phyloP scores from a whole-genome alignment of 1,284 basidiomycete genomes.

The Ustilago crameri region DNA sequence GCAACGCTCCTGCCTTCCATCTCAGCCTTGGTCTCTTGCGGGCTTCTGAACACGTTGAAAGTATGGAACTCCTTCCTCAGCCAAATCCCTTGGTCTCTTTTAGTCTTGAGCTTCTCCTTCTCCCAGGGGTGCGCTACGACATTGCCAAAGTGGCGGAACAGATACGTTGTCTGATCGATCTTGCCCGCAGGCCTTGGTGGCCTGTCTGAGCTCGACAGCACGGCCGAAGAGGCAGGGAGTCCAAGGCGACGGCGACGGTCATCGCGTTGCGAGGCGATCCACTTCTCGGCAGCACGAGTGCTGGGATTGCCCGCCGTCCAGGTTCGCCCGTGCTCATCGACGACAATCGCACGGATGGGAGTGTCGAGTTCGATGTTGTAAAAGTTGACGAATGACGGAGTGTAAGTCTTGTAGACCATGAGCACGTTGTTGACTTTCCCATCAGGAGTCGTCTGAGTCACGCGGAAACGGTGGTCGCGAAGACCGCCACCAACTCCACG shows the following conservation, averaged over 20 bases:
- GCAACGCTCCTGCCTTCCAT: constrained; percentile 28
- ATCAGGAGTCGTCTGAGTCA: not conserved
- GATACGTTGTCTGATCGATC: constrained; percentile 51
- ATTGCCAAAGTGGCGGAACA: constrained; percentile 40
- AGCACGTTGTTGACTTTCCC: constrained; percentile 19
- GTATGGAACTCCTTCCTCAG: constrained; percentile 46
- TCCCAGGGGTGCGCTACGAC: constrained; percentile 52
- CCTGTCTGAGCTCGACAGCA: constrained; percentile 22
- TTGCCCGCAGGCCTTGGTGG: constrained; percentile 28
- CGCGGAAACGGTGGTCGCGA: constrained; percentile 23
- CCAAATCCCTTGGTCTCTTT: constrained; percentile 38
- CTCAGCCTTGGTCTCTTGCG: constrained; percentile 33
- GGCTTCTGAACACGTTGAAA: constrained; percentile 40
- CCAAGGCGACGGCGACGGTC: constrained; percentile 30
- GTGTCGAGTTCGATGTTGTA: constrained; percentile 19
- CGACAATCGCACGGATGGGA: constrained; percentile 36
- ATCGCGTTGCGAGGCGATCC: constrained; percentile 35
- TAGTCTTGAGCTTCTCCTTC: constrained; percentile 29
- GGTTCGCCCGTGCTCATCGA: constrained; percentile 42
- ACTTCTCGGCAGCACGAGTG: constrained; percentile 31
- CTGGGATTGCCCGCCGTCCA: constrained; percentile 47
- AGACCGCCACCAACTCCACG: constrained; percentile 36
- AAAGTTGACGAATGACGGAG: constrained; percentile 52
- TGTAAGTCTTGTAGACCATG: constrained; percentile 42
- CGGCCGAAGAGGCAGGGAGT: not conserved